Conservation (phyloP, 805 yeast species). For the Priceomyces fermenticarens region DNA sequence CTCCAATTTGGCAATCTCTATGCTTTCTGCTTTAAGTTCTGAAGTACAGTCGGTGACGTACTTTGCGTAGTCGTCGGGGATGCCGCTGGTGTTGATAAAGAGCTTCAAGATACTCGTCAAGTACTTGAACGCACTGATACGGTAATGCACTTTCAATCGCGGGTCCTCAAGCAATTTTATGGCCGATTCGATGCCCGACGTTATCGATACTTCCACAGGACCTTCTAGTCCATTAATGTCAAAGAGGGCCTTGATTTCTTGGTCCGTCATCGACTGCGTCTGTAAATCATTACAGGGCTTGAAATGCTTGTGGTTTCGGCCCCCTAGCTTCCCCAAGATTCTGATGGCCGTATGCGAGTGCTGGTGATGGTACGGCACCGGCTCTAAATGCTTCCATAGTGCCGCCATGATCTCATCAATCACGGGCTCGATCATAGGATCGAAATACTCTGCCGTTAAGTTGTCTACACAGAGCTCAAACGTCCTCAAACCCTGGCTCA, state of each 20-base stretch:
- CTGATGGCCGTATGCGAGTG: slow-evolving; percentile 93
- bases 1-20: slow-evolving; percentile 32
- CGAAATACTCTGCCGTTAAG: slow-evolving; percentile 92
- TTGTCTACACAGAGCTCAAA: slow-evolving; percentile 95
- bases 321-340: slow-evolving; percentile 93
- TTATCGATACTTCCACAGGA: slow-evolving; percentile 66
- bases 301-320: slow-evolving; percentile 85
- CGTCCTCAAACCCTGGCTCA: slow-evolving; percentile 91
- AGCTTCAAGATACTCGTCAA: slow-evolving; percentile 63
- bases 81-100: slow-evolving; percentile 55
- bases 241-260: slow-evolving; percentile 67
- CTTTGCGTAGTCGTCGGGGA: slow-evolving; percentile 42
- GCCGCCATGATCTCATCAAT: slow-evolving; percentile 93
- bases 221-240: slow-evolving; percentile 63
- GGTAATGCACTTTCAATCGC: slow-evolving; percentile 58
- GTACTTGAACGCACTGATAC: slow-evolving; percentile 75
- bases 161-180: slow-evolving; percentile 70
- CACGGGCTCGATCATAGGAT: slow-evolving; percentile 95
- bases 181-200: slow-evolving; percentile 82
- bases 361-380: slow-evolving; percentile 91
- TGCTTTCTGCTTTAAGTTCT: slow-evolving; percentile 38
- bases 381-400: slow-evolving; percentile 84
- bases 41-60: slow-evolving; percentile 51
- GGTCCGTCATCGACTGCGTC: slow-evolving; percentile 53
- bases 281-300: slow-evolving; percentile 69